These are phyloP conservation scores for Oenanthe sinensis DNA, from an alignment of 129 eudicot genomes.

Conservation along the genomic window DNA sequence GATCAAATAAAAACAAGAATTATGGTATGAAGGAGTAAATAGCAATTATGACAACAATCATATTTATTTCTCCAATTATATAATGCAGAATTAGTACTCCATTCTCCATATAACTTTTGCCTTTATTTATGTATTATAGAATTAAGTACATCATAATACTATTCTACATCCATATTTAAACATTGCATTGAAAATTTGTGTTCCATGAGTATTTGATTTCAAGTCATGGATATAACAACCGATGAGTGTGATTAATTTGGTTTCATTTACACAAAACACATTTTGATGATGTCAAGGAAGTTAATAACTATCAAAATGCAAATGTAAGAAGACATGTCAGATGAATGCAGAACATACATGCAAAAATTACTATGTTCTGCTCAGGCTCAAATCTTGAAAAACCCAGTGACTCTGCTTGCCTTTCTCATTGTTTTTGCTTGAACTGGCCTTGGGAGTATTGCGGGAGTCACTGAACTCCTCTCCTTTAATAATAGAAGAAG, in stretches of 20 bases:
- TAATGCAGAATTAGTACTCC: too few species aligned
- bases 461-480: conserved; percentile 9
- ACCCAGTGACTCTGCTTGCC: conserved; percentile 1
- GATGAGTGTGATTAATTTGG: background rate
- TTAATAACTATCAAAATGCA: background rate
- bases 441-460: conserved; percentile 5
- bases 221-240: too few species aligned
- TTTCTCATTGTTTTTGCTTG: background rate
- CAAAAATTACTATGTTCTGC: conserved; percentile 4
- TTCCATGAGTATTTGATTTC: too few species aligned
- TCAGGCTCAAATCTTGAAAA: conserved; percentile 13
- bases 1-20: too few species aligned
- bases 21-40: too few species aligned
- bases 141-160: too few species aligned
- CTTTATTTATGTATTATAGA: too few species aligned
- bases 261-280: background rate
- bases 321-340: background rate
- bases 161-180: too few species aligned
- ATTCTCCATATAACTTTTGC: too few species aligned
- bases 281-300: background rate
- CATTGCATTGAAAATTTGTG: too few species aligned
- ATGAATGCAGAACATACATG: background rate
- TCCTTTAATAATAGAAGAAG: background rate
- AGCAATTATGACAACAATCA: too few species aligned
- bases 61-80: too few species aligned